Evolutionary conservation across 2,329 filamentous ascomycete genomes (phyloP), one percentile per base, ranked within the genome.

Genomic region (Graphiopsis chlorocephala): DNA sequence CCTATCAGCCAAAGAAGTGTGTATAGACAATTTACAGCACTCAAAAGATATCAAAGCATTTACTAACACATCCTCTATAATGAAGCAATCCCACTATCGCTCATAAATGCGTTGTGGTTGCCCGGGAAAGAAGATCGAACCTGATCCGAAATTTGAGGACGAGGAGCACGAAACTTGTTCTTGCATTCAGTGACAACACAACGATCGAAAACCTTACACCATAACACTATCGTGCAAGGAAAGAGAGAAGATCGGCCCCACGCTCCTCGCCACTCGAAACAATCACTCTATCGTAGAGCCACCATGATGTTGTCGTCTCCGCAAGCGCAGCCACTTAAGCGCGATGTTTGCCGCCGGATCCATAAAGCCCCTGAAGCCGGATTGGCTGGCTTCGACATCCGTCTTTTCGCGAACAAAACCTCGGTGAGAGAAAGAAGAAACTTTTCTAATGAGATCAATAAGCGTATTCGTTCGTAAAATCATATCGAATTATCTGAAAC

Each of bases 401-500:
- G 12, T 14, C 10, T 23, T 31, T 11, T 31, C 26, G 10, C 38
- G 23, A n/a, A 8, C 10, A 11, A 20, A 53, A 31, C 5, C 1
- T 23, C 48, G 17, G 15, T 52, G 15, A 8, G 14, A n/a, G 2
- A 28, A 20, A 20, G 28, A 4, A 4, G 15, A 20, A 1, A n/a
- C 15, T 20, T 53, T 29, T 17, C 29, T 17, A 7, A n/a, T n/a
- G 29, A 20, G 50, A 8, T 4, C 20, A 14, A 31, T 11, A n/a
- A 53, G 26, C 17, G 26, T 53, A 15, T 53, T n/a, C 8, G 4
- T 58, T 58, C 55, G 31, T 58, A 23, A 58, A 28, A 25, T 58
- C 55, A 35, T 58, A 58, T 58, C 55, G 23, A 58, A 58, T 58
- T 58, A 58, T 58, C 55, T 58, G 55, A 45, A 58, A 58, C 55